A percentile compares a stretch with the other conserved stretches of the same genome.
Conservation (phyloP, 305 asterid species). For the Withania somnifera region DNA sequence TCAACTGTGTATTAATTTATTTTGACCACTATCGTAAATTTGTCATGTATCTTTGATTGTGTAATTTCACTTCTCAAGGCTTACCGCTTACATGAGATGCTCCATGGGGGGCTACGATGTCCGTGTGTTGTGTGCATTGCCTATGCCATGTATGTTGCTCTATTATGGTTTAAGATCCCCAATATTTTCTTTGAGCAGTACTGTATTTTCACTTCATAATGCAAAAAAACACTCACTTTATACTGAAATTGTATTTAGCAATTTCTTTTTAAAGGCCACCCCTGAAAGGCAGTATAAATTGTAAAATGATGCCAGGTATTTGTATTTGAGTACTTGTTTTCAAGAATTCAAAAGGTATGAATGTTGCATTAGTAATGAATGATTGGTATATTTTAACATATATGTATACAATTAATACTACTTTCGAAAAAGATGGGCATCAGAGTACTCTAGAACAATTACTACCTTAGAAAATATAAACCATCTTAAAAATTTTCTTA, state of each 20-base stretch:
- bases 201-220: not conserved
- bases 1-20: no score
- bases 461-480: no score
- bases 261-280: constrained; percentile 74
- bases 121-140: constrained; percentile 58
- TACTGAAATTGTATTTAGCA: not conserved
- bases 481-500: no score
- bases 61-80: constrained; percentile 11
- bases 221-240: not conserved
- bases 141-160: constrained; percentile 64
- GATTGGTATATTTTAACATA: no score
- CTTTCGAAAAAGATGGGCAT: no score
- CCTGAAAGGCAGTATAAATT: constrained; percentile 75
- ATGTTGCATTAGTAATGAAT: no score
- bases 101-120: constrained; percentile 84
- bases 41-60: not conserved
- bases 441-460: no score
- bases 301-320: constrained; percentile 62
- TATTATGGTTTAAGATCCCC: not conserved
- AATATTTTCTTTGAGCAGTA: not conserved
- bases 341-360: no score
- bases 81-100: constrained; percentile 65
- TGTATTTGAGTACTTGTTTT: no score
- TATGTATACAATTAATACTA: no score
- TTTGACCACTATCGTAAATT: no score